Conservation (phyloP, 2,329 filamentous ascomycete species). For the Rhytidhysteron rufulum region DNA sequence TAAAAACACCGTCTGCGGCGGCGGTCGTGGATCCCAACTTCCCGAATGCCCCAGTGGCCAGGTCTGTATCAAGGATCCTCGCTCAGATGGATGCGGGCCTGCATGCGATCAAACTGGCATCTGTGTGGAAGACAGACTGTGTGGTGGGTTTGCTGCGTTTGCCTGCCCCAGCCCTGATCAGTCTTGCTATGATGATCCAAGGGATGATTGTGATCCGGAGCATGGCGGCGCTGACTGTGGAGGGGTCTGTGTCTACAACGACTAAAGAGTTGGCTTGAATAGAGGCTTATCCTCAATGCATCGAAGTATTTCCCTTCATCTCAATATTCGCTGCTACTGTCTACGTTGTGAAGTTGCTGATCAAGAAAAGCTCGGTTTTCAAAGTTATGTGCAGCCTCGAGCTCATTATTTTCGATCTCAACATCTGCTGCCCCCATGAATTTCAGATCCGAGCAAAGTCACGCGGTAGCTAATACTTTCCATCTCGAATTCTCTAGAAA, state of each 20-base stretch:
- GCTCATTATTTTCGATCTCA: too few species aligned
- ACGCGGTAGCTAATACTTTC: too few species aligned
- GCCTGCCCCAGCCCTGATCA: conserved; percentile 26
- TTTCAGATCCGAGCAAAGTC: too few species aligned
- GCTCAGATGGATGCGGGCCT: conserved; percentile 25
- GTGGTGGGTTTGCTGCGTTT: conserved; percentile 40
- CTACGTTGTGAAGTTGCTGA: too few species aligned
- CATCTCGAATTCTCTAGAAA: too few species aligned
- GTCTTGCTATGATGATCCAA: conserved; percentile 42
- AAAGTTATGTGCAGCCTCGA: too few species aligned
- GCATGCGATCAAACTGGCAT: conserved; percentile 30
- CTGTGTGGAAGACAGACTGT: conserved; percentile 32
- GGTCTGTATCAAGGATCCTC: conserved; percentile 29
- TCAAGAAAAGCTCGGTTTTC: too few species aligned
- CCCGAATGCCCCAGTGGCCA: conserved; percentile 14
- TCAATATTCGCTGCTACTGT: conserved; percentile 6
- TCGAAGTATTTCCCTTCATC: conserved; percentile 3
- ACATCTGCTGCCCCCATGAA: too few species aligned
- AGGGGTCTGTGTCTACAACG: conserved; percentile 38
- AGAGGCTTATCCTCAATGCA: neutral
- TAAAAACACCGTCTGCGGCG: conserved; percentile 24
- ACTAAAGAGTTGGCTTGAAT: neutral
- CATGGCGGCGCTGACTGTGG: conserved; percentile 42
- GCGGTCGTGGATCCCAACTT: conserved; percentile 13
- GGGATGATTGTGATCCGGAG: conserved; percentile 39